Conservation (phyloP, 2,329 filamentous ascomycete genomes). For the Microsporum canis region DNA sequence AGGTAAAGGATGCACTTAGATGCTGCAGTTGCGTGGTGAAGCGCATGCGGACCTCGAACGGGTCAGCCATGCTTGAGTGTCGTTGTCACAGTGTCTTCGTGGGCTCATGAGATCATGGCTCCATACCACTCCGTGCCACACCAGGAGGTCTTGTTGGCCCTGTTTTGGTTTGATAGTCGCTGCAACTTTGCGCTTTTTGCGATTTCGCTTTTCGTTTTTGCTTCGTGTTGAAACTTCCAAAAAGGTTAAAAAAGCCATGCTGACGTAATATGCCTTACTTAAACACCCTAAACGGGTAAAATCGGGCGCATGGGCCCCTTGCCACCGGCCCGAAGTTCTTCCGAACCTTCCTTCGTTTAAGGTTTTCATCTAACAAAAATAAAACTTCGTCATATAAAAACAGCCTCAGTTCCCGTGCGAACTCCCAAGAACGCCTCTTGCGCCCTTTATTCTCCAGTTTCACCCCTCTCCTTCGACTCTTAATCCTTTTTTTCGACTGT, state of each 20-base stretch:
- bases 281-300: conserved; percentile 2
- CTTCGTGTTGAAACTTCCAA: not conserved
- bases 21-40: conserved; percentile 85
- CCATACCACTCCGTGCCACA: not conserved
- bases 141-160: not conserved
- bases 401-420: not conserved
- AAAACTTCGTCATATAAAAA: not conserved
- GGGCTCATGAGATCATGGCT: not conserved
- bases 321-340: not conserved
- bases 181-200: too few relatives aligned
- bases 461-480: not conserved
- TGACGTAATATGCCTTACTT: not conserved
- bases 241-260: not conserved
- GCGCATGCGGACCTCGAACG: conserved; percentile 96
- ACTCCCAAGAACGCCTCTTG: not conserved
- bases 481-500: not conserved
- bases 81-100: not conserved
- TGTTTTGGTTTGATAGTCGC: not conserved
- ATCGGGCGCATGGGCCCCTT: not conserved
- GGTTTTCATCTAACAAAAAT: not conserved
- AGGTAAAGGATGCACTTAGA: conserved; percentile 79
- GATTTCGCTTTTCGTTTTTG: not conserved
- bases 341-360: not conserved
- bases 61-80: conserved; percentile 58
- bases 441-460: not conserved